These are phyloP conservation scores for Elaeagnus macrophylla DNA, from an alignment of 306 rosid genomes.

Conservation along the genomic window DNA sequence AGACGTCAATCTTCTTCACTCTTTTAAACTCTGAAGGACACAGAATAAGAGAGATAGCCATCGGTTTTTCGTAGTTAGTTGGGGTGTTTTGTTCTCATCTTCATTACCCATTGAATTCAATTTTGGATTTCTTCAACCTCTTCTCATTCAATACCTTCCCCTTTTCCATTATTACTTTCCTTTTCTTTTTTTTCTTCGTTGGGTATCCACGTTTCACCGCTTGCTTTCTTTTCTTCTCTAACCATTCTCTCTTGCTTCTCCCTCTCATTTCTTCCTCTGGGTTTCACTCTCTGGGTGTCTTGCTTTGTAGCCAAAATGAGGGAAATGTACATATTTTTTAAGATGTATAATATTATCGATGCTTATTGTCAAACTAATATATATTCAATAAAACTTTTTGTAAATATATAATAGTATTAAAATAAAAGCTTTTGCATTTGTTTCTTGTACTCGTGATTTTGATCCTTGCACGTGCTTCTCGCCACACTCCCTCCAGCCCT, in stretches of 20 bases:
- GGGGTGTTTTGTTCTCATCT: slow-evolving; percentile 4
- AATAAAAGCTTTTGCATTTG: too few relatives aligned
- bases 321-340: too few relatives aligned
- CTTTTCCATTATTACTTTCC: background rate
- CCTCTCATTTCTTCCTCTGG: background rate
- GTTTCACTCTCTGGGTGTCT: background rate
- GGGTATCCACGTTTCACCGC: background rate
- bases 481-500: too few relatives aligned
- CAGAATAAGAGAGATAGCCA: slow-evolving; percentile 3
- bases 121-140: background rate
- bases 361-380: too few relatives aligned
- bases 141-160: background rate
- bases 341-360: too few relatives aligned
- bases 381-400: too few relatives aligned
- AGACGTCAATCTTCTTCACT: slow-evolving; percentile 1
- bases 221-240: background rate
- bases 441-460: too few relatives aligned
- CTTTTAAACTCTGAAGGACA: slow-evolving; percentile 2
- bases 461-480: too few relatives aligned
- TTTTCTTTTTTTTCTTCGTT: background rate
- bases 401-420: too few relatives aligned
- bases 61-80: background rate
- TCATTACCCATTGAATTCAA: background rate
- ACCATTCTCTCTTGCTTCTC: background rate
- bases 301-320: background rate